Conservation (phyloP, 108 stramenopile species). For the Bacterosira constricta region DNA sequence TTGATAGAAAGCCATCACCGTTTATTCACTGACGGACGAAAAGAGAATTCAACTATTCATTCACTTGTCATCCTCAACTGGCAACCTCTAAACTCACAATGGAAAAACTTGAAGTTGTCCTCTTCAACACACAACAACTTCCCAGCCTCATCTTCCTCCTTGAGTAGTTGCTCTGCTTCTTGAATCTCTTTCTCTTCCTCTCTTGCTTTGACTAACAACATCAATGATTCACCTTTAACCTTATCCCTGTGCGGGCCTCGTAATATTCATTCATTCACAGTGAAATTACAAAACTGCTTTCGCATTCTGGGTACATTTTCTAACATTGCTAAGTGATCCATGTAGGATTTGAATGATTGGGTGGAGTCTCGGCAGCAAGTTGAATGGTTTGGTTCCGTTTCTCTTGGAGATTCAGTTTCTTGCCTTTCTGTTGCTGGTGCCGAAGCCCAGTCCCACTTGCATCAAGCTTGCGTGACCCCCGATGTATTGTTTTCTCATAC, state of each 20-base stretch:
- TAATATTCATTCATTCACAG: slow-evolving; percentile 78
- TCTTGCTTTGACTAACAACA: slow-evolving; percentile 54
- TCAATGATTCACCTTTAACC: slow-evolving; percentile 74
- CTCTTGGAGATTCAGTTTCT: slow-evolving; percentile 73
- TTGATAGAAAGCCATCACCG: too few relatives aligned
- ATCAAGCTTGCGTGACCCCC: slow-evolving; percentile 43
- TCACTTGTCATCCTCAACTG: too few relatives aligned
- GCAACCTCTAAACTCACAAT: too few relatives aligned
- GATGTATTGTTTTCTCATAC: slow-evolving; percentile 72
- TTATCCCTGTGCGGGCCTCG: slow-evolving; percentile 44
- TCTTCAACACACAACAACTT: too few relatives aligned
- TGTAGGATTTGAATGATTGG: slow-evolving; percentile 58
- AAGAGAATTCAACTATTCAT: too few relatives aligned
- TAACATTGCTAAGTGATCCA: slow-evolving; percentile 57
- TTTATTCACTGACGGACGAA: too few relatives aligned
- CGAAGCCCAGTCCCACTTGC: slow-evolving; percentile 22
- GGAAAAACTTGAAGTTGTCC: too few relatives aligned
- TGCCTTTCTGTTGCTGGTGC: slow-evolving; percentile 38
- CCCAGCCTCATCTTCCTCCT: slow-evolving; percentile 19
- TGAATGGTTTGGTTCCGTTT: slow-evolving; percentile 73
- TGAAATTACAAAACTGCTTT: slow-evolving; percentile 92
- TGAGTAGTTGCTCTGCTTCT: too few relatives aligned
- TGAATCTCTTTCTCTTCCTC: slow-evolving; percentile 39
- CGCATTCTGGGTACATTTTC: slow-evolving; percentile 89
- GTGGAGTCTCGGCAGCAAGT: slow-evolving; percentile 55